Evolutionary conservation across 2,329 filamentous ascomycete species (phyloP), one percentile per base, ranked within the genome.

Genomic region (Penicillium nordicum): DNA sequence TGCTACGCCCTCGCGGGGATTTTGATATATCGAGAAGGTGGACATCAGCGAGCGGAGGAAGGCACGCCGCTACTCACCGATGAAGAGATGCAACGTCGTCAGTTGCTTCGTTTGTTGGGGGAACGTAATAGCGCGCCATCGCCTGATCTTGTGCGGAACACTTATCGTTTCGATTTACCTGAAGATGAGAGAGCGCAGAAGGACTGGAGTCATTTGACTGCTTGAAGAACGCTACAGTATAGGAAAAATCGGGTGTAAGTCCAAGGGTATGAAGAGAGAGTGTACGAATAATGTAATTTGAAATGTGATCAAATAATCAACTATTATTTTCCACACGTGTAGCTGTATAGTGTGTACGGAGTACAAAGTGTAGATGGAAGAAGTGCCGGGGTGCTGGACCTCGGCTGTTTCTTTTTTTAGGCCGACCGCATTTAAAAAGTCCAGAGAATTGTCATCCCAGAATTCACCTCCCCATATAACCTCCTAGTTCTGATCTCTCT

Each of bases 71-170:
- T 68, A 5, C 54, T 73, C 40, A 72, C 67, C 4, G 70, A 72
- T 23, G 74, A 76, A 49, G 73, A 77, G 50, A 69, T 73, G 64
- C 72, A 76, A 51, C 72, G 75, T 34, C 71, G 69, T 36, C 72
- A 77, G 50, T 61, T 76, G 27, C 69, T 71, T 34, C 67, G 73
- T 12, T 62, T 77, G 18, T 56, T 76, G 23, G 66, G 69, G 30
- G 64, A 69, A 48, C 69, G 68, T 7, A 61, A 64, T 7, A 61
- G 66, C 16, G 69, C 69, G 5, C 63, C 67, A 8, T 65, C 60
- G 8, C 62, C 66, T 3, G 66, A 69, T n/a, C 46, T 64, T 18
- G 43, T 63, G 6, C 62, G 61, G 16, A 67, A 58, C 27, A 70
- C 70, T 12, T 72, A 67, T 57, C 66, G 66, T 32, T 65, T 72